Evolutionary conservation across 306 rosid species (phyloP).

Genomic region (Geum urbanum): DNA sequence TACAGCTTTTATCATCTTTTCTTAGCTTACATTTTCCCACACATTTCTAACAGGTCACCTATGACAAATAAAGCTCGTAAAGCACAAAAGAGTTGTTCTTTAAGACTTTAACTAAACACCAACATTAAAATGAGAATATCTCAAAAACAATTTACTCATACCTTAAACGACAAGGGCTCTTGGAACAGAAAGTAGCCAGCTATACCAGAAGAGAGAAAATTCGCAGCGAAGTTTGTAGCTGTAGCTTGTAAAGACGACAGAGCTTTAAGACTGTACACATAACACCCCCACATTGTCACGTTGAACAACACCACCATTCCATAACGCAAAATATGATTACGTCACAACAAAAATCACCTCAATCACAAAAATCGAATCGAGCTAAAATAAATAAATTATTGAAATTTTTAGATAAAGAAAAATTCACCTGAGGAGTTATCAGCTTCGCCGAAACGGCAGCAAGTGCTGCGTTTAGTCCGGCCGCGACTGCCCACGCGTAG

Average conservation of each 20-base stretch:
- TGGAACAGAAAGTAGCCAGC: conserved; percentile 68
- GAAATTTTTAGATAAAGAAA: neutral
- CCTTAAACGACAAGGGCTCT: conserved; percentile 68
- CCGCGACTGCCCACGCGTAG: conserved; percentile 52
- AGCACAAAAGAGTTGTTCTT: neutral
- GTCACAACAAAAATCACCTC: neutral
- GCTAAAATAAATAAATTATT: neutral
- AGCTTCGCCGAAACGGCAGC: conserved; percentile 62
- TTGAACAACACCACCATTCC: conserved; percentile 56
- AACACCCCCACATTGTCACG: conserved; percentile 80
- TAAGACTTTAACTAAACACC: neutral
- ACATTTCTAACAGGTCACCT: neutral
- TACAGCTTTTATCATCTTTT: neutral
- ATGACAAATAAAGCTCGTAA: neutral
- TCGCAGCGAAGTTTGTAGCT: conserved; percentile 80
- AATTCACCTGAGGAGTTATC: conserved; percentile 38
- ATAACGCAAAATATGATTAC: conserved; percentile 53
- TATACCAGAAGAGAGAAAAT: conserved; percentile 80
- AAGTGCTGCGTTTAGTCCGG: conserved; percentile 55
- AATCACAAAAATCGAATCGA: too few species aligned
- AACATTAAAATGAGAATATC: neutral
- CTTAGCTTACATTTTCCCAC: neutral
- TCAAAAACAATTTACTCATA: neutral
- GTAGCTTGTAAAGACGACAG: conserved; percentile 88
- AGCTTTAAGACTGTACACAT: conserved; percentile 79